These are phyloP conservation scores for Trichoderma parareesei DNA, from an alignment of 495 filamentous ascomycete genomes.

Conservation along the genomic window DNA sequence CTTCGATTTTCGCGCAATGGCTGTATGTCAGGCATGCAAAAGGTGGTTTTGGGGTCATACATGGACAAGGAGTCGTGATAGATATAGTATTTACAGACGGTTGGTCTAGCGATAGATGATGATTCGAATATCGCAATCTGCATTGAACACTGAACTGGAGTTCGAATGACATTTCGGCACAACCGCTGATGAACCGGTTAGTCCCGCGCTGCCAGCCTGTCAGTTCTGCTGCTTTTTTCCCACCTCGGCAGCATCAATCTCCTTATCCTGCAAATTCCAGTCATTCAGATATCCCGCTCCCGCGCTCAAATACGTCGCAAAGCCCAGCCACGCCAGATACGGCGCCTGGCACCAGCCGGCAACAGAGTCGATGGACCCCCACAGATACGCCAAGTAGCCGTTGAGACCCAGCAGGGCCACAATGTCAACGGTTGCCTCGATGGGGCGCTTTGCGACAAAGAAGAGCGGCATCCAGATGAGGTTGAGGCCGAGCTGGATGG, in stretches of 20 bases:
- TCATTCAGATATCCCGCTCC: constrained; percentile 67
- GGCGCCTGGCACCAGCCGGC: constrained; percentile 69
- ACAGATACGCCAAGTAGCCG: constrained; percentile 62
- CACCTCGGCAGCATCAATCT: not conserved
- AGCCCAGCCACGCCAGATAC: constrained; percentile 74
- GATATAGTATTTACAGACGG: not conserved
- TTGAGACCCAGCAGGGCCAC: constrained; percentile 60
- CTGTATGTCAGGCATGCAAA: not conserved
- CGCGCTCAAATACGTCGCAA: constrained; percentile 70
- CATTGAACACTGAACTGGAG: not conserved
- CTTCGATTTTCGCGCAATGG: not conserved
- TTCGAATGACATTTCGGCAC: too few relatives aligned
- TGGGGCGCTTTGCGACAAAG: constrained; percentile 62
- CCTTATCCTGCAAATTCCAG: constrained; percentile 46
- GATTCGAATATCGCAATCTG: not conserved
- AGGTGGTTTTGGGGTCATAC: not conserved
- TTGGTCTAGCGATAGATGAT: not conserved
- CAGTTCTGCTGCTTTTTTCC: constrained; percentile 6
- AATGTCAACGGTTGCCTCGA: constrained; percentile 69
- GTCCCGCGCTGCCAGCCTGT: not conserved
- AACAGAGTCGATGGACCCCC: constrained; percentile 61
- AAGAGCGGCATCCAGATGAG: constrained; percentile 92
- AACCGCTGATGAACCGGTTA: not conserved
- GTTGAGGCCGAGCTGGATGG: constrained; percentile 75
- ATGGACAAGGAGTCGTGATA: constrained; percentile 1